Conservation (phyloP, 371 early-diverging fungal genomes). For the Apophysomyces ossiformis region DNA sequence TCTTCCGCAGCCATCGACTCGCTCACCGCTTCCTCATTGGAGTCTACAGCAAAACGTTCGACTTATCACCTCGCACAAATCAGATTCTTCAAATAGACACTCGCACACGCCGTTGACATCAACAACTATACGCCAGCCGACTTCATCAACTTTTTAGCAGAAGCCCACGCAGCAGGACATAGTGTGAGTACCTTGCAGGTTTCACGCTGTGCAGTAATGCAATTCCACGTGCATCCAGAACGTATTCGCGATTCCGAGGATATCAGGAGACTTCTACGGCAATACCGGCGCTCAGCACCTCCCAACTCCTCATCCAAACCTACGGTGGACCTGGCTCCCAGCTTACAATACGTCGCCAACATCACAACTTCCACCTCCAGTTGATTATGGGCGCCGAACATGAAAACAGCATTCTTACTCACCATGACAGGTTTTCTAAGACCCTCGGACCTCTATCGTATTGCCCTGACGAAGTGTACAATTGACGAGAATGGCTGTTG, state of each 20-base stretch:
- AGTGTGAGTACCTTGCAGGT: neutral
- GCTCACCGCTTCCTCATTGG: neutral
- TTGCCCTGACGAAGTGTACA: neutral
- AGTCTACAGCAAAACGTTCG: neutral
- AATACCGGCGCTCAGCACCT: neutral
- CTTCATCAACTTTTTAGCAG: neutral
- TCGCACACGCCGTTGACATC: neutral
- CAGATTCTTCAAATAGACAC: neutral
- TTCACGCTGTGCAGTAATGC: slow-evolving; percentile 5
- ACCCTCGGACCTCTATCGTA: slow-evolving; percentile 15
- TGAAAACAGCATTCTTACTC: slow-evolving; percentile 16
- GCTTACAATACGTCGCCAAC: neutral
- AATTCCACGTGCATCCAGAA: slow-evolving; percentile 6
- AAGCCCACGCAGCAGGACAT: neutral
- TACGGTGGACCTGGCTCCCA: slow-evolving; percentile 1
- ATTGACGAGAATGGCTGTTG: neutral
- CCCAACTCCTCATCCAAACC: neutral
- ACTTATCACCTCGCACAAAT: neutral
- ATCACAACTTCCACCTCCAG: neutral
- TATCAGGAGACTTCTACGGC: neutral
- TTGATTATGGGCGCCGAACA: neutral
- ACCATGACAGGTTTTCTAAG: slow-evolving; percentile 9
- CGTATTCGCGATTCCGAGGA: neutral
- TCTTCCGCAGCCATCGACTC: neutral
- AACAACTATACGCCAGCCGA: neutral